These are phyloP conservation scores for Heritiera littoralis DNA, from an alignment of 345 rosid species.

Conservation along the genomic window DNA sequence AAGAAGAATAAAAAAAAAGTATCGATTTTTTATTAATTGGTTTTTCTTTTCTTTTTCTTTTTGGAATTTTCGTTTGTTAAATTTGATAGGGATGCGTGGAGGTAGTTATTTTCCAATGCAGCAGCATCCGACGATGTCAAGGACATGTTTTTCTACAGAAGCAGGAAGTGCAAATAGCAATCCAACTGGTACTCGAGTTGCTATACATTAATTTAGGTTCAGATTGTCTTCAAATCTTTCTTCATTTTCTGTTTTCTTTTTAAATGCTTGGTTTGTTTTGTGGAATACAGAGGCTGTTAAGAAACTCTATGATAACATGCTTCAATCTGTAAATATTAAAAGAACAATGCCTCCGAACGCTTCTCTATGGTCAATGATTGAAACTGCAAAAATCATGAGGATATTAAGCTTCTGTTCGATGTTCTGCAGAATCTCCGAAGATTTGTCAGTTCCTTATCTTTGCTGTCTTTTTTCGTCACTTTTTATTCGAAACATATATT, in stretches of 20 bases:
- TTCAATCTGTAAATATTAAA: constrained; percentile 59
- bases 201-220: not conserved
- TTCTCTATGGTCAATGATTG: constrained; percentile 80
- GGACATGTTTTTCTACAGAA: constrained; percentile 40
- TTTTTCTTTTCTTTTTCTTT: too few relatives aligned
- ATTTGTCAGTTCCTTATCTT: constrained; percentile 58
- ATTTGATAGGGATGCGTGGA: constrained; percentile 22
- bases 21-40: not conserved
- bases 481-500: not conserved
- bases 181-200: constrained; percentile 52
- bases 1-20: not conserved
- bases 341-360: constrained; percentile 80
- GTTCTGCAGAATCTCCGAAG: constrained; percentile 62
- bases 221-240: not conserved
- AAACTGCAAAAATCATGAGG: constrained; percentile 63
- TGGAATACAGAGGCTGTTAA: constrained; percentile 62
- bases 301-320: constrained; percentile 61
- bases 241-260: too few relatives aligned
- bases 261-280: constrained; percentile 12
- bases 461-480: not conserved
- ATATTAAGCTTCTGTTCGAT: constrained; percentile 69
- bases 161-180: constrained; percentile 26
- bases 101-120: constrained; percentile 27
- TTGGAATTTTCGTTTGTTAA: too few relatives aligned
- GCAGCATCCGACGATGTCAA: constrained; percentile 22